Conservation (phyloP, 345 rosid species). For the Eucalyptus grandis region DNA sequence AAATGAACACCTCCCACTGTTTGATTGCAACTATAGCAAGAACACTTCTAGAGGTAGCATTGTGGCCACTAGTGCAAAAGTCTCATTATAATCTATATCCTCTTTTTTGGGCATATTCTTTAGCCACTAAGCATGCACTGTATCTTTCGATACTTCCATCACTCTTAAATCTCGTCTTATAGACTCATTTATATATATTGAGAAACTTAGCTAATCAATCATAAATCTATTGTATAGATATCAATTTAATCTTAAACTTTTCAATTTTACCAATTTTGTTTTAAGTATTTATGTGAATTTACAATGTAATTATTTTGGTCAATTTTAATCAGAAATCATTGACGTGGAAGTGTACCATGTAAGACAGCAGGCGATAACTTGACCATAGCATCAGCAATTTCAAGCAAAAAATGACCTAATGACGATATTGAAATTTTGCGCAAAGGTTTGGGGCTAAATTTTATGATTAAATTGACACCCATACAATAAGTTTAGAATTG, state of each 20-base stretch:
- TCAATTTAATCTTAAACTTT: not conserved
- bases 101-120: not conserved
- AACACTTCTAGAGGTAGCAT: not conserved
- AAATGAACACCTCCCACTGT: not conserved
- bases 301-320: not conserved
- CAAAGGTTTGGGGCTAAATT: not conserved
- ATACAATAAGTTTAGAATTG: not conserved
- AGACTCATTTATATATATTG: not conserved
- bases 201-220: not conserved
- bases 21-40: not conserved
- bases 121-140: not conserved
- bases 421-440: not conserved
- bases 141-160: not conserved
- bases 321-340: not conserved
- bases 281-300: not conserved
- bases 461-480: not conserved
- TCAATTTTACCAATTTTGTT: not conserved
- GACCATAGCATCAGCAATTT: not conserved
- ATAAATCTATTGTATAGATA: not conserved
- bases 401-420: not conserved
- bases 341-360: not conserved
- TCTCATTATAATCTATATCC: not conserved
- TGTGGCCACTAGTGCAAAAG: not conserved
- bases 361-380: rapidly evolving
- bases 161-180: not conserved